Base-by-base conservation (phyloP, 768 basidiomycete genomes). In the Leccinum subtestaceum region DNA sequence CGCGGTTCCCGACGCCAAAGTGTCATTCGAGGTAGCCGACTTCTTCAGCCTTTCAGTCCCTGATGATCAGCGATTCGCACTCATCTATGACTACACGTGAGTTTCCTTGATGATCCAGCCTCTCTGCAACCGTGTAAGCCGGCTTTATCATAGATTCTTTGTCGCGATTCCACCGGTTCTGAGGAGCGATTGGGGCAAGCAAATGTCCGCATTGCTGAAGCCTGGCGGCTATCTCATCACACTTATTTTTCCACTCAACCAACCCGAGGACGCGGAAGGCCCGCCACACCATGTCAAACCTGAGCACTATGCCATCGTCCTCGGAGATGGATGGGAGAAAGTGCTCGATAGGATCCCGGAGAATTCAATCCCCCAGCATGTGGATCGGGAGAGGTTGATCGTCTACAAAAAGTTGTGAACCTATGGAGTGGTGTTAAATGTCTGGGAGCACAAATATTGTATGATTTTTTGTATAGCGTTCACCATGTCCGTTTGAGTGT, bases 181-280 rank as follows among this genome's bases (percentile, higher is more conserved):
- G 38, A 79, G 89, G 11, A 47, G 62, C 3, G 78, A 78, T 17
- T 89, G 87, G 88, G 89, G 81, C 1, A 62, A 65, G 13, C 77
- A 85, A 63, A 85, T 90, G 72, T 71, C 75, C 2, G 71, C 75
- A 15, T 68, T 91, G 15, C 70, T 86, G 53, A 85, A 83, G 56
- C 78, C 82, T 1, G 88, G 86, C 0, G 88, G 86, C 15, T 80
- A 81, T 59, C 79, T 90, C 23, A 80, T 90, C 60, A 80, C 83
- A 0, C 70, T 87, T 11, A 72, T 84, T 6, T 90, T 69, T 61
- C 89, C 89, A 0, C 78, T 87, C 51, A 75, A 81, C 58, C 72
- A 74, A 4, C 67, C 74, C 4, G 61, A 70, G 0, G 78, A 80
- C 2, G 65, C 65, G 0, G 88, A 67, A 0, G 89, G 89, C 0